Evolutionary conservation across 352 stramenopile genomes (phyloP).

Genomic region (Globisporangium emineosum): DNA sequence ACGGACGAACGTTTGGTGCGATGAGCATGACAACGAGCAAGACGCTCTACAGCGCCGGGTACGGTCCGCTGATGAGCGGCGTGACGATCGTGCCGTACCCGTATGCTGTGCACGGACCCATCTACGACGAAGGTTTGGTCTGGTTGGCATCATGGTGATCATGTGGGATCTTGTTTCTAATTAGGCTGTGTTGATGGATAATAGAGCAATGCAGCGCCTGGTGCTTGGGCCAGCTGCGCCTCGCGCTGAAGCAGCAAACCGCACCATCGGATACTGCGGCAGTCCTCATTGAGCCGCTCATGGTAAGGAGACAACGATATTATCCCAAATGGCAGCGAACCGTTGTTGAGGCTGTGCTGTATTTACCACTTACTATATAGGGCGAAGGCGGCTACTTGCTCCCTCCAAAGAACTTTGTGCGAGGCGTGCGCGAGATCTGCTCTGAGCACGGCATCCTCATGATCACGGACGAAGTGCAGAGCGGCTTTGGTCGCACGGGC

Average conservation of each 20-base stretch:
- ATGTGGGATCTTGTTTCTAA: background rate
- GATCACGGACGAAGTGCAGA: conserved; percentile 91
- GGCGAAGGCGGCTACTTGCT: conserved; percentile 92
- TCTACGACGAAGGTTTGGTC: conserved; percentile 52
- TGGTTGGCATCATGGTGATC: background rate
- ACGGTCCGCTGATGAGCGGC: conserved; percentile 80
- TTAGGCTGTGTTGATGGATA: background rate
- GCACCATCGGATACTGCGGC: conserved; percentile 64
- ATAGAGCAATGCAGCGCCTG: conserved; percentile 56
- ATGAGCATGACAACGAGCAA: conserved; percentile 93
- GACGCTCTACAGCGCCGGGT: conserved; percentile 86
- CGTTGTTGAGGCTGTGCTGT: conserved; percentile 40
- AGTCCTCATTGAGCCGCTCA: conserved; percentile 79
- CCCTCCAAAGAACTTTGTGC: conserved; percentile 89
- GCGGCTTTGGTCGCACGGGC: conserved; percentile 86
- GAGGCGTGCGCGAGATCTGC: conserved; percentile 88
- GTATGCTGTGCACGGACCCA: conserved; percentile 57
- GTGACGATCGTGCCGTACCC: conserved; percentile 88
- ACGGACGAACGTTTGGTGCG: conserved; percentile 89
- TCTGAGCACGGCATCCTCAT: conserved; percentile 91
- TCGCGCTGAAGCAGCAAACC: conserved; percentile 69
- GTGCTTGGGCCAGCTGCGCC: conserved; percentile 80
- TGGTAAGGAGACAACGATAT: conserved; percentile 28
- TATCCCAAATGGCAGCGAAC: conserved; percentile 18
- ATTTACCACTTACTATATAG: conserved; percentile 11